These are phyloP conservation scores for Candida anglica DNA, from an alignment of 805 yeast genomes.

Conservation along the genomic window DNA sequence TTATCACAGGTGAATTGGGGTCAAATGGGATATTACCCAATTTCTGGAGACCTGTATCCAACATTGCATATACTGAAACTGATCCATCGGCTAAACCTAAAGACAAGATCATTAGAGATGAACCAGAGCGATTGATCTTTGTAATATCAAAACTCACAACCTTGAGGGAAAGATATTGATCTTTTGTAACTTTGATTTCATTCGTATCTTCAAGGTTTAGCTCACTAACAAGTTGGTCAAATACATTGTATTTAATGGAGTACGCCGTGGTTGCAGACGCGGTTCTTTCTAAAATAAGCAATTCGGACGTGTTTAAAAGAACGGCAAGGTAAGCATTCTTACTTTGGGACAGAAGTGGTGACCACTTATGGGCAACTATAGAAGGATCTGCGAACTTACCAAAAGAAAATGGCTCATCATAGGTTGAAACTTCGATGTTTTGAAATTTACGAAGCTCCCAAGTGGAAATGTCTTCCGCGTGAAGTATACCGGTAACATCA, in stretches of 20 bases:
- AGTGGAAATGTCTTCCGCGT: slow-evolving; percentile 20
- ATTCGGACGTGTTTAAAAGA: slow-evolving; percentile 35
- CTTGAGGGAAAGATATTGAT: slow-evolving; percentile 18
- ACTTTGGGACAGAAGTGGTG: slow-evolving; percentile 16
- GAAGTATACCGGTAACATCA: slow-evolving; percentile 19
- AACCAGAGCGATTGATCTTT: too few relatives aligned
- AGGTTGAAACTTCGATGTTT: slow-evolving; percentile 18
- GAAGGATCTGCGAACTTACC: slow-evolving; percentile 27
- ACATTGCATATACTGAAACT: too few relatives aligned
- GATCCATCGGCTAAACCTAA: too few relatives aligned
- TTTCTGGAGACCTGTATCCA: too few relatives aligned
- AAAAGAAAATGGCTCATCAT: slow-evolving; percentile 25
- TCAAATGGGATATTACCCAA: too few relatives aligned
- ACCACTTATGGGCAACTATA: slow-evolving; percentile 34
- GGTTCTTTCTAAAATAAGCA: slow-evolving; percentile 26
- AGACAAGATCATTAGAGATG: too few relatives aligned
- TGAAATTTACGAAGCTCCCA: slow-evolving; percentile 28
- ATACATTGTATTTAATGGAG: slow-evolving; percentile 19
- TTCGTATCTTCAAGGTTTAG: too few relatives aligned
- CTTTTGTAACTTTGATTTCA: slow-evolving; percentile 15
- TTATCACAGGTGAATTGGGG: too few relatives aligned
- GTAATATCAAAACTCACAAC: slow-evolving; percentile 26
- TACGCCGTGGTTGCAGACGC: slow-evolving; percentile 20
- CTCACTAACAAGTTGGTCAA: too few relatives aligned
- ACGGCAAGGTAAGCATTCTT: slow-evolving; percentile 30